Percentiles rank a stretch among this genome's conserved stretches.
Conservation (phyloP, 2,329 filamentous ascomycete species). For the Colletotrichum somersetense region DNA sequence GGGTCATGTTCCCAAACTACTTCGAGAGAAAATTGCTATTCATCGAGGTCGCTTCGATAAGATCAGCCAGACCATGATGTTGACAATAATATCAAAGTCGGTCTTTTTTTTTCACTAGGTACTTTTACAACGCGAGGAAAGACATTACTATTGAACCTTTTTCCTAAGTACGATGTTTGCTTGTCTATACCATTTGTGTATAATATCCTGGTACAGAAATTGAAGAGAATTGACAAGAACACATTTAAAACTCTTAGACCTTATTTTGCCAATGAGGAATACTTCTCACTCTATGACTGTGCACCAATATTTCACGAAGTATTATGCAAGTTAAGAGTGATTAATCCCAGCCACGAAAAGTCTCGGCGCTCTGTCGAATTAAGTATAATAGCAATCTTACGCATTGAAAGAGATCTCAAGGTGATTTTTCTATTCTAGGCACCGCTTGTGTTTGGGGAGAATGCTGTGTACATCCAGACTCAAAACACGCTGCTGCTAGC, state of each 20-base stretch:
- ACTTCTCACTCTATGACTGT: not conserved
- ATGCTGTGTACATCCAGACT: not conserved
- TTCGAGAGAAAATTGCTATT: not conserved
- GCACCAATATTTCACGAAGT: not conserved
- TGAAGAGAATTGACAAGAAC: not conserved
- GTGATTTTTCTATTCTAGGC: not conserved
- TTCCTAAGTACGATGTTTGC: no score
- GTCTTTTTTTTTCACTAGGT: no score
- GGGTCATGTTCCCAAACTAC: not conserved
- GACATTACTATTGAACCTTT: no score
- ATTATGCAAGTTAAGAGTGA: not conserved
- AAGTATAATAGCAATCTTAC: no score
- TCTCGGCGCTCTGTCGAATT: not conserved
- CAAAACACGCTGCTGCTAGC: not conserved
- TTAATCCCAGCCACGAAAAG: not conserved
- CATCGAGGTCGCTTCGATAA: not conserved
- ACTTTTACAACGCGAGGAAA: no score
- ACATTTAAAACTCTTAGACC: accelerated
- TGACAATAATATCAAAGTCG: not conserved
- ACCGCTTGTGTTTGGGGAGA: accelerated
- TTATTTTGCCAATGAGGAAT: not conserved
- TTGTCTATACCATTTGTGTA: no score
- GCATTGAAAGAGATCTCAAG: not conserved
- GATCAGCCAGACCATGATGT: not conserved
- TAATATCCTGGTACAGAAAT: no score